Conservation (phyloP, 129 eudicot species). For the Arctium minus region DNA sequence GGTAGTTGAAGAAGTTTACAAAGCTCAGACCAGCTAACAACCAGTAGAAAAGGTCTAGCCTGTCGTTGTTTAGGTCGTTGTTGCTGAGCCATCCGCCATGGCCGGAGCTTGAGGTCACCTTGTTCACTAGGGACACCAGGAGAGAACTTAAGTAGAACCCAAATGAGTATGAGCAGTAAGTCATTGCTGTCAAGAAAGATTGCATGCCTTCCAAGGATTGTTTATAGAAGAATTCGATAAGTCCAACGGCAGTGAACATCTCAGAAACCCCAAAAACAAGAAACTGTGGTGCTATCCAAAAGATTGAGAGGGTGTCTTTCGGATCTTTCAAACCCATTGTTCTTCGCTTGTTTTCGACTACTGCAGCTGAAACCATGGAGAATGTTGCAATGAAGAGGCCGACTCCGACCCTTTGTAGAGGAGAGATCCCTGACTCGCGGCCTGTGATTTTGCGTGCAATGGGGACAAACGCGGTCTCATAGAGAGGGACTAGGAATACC, state of each 20-base stretch:
- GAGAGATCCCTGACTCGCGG: constrained; percentile 67
- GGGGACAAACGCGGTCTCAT: constrained; percentile 66
- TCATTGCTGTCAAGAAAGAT: constrained; percentile 82
- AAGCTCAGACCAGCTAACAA: constrained; percentile 67
- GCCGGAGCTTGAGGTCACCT: constrained; percentile 44
- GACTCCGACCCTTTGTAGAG: constrained; percentile 66
- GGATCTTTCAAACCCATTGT: constrained; percentile 24
- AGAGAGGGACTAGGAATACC: constrained; percentile 65
- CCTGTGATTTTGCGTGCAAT: constrained; percentile 50
- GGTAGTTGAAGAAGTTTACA: constrained; percentile 70
- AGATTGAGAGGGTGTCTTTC: constrained; percentile 43
- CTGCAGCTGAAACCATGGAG: constrained; percentile 84
- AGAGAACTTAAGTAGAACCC: constrained; percentile 81
- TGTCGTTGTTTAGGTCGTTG: constrained; percentile 65
- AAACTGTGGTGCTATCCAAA: constrained; percentile 85
- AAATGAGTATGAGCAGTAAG: constrained; percentile 79
- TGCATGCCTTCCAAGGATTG: constrained; percentile 77
- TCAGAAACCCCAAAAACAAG: constrained; percentile 78
- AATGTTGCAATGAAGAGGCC: constrained; percentile 83
- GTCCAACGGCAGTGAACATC: constrained; percentile 86
- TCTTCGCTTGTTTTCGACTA: constrained; percentile 61
- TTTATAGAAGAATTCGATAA: constrained; percentile 75
- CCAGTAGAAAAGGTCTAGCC: constrained; percentile 81
- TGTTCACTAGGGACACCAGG: constrained; percentile 69
- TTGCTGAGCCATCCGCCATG: constrained; percentile 69